Evolutionary conservation across 2,329 filamentous ascomycete genomes (phyloP), one percentile per base, ranked within the genome.

Genomic region (Trichoderma simmonsii): DNA sequence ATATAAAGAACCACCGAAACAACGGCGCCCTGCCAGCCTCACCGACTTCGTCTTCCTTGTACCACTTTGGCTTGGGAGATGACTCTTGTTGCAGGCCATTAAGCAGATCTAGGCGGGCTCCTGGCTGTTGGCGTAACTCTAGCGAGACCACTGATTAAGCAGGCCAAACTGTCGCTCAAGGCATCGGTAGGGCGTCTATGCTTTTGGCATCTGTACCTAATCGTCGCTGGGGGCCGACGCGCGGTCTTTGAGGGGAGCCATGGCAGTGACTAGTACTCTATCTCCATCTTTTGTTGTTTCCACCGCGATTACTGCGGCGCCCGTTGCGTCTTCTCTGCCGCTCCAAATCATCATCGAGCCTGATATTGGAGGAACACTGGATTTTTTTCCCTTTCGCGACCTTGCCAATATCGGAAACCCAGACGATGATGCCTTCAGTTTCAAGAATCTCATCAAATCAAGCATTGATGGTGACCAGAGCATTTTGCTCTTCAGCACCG

Each of bases 311-410:
- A 73, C 77, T 6, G 73, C 76, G 7, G 76, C 75, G 7, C 75
- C 79, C 11, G n/a, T n/a, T 24, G 39, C 32, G n/a, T 72, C 71
- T 11, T 54, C 63, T 21, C 28, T 69, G 68, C 54, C 71, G 4
- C 77, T 81, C 21, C 77, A 74, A 12, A 73, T 82, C 43, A 73
- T 80, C 57, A 71, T 82, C 67, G 77, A 75, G 39, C 63, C 74
- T 62, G 75, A 73, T 70, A 77, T 82, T 15, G 78, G 78, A 24
- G 80, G 79, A 71, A 79, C 78, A 5, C 77, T 77, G 0, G 79
- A 80, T 75, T 82, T 82, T 75, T 82, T 79, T 71, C 81, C 81
- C 26, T 82, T 82, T 57, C 73, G 80, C 66, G 80, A 82, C 73
- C 78, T 82, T 39, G 78, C 76, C 43, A 73, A 74, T 68, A 75